Percentiles rank a stretch among this genome's conserved stretches.
Conservation (phyloP, 179 eudicot species). For the Spinacia oleracea region DNA sequence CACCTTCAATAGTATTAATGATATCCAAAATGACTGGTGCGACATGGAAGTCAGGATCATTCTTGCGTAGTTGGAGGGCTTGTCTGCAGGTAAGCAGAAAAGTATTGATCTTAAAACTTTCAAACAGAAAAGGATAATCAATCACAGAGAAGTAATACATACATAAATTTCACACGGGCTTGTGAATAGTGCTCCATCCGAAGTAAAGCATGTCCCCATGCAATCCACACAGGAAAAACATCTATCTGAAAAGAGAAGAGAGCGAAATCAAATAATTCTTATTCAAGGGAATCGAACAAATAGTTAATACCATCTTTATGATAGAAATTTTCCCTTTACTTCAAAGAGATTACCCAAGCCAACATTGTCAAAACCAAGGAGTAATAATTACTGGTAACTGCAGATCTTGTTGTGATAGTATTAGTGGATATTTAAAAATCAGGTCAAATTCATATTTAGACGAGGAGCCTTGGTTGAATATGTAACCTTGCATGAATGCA, state of each 20-base stretch:
- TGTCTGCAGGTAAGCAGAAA: constrained; percentile 57
- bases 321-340: neutral
- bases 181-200: constrained; percentile 98
- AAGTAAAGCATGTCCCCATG: constrained; percentile 98
- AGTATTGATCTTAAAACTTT: constrained; percentile 10
- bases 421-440: neutral
- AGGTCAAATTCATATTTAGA: neutral
- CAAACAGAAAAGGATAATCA: neutral
- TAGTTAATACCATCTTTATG: neutral
- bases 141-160: constrained; percentile 30
- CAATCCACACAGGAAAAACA: constrained; percentile 91
- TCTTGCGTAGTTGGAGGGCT: constrained; percentile 91
- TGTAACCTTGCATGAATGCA: neutral
- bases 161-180: constrained; percentile 98
- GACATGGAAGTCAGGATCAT: constrained; percentile 50
- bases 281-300: neutral
- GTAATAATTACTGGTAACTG: neutral
- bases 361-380: neutral
- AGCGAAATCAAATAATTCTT: constrained; percentile 1
- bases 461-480: neutral
- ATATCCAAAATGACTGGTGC: constrained; percentile 74
- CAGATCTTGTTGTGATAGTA: neutral
- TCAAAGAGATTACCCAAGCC: neutral
- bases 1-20: constrained; percentile 83
- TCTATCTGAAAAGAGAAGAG: constrained; percentile 61